Percentiles rank a stretch among this genome's conserved stretches.
These are phyloP conservation scores for Wallacemonas sp. DNA, from an alignment of 208 protist genomes.

Conservation along the genomic window DNA sequence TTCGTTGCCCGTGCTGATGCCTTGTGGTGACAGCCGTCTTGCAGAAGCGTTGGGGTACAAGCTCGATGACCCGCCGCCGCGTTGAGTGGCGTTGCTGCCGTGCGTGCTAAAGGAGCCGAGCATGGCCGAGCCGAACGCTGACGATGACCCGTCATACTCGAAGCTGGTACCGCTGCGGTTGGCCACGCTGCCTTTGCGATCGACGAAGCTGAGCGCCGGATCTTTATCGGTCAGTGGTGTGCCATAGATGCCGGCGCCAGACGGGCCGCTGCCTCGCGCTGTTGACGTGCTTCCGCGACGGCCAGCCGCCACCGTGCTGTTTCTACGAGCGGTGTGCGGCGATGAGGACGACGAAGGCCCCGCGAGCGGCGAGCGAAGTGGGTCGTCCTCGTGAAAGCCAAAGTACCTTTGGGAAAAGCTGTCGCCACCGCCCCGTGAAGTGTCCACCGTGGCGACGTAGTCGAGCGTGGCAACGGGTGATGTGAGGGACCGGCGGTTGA, in stretches of 20 bases:
- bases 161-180: neutral
- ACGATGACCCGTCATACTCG: neutral
- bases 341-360: no score
- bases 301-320: neutral
- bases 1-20: neutral
- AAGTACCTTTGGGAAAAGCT: constrained; percentile 2
- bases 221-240: neutral
- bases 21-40: neutral
- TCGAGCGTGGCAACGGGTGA: constrained; percentile 1
- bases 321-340: neutral
- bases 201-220: neutral
- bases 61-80: neutral
- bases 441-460: neutral
- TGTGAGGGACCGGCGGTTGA: neutral
- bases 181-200: neutral
- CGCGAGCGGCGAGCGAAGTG: neutral
- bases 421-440: neutral
- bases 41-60: neutral
- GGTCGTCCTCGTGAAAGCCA: neutral
- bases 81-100: no score
- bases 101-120: neutral
- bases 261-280: neutral
- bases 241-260: neutral
- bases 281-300: no score
- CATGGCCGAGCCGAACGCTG: neutral